Percentiles rank a stretch among this genome's conserved stretches.
These are phyloP conservation scores for Malus fusca DNA, from an alignment of 306 rosid genomes.

Conservation along the genomic window DNA sequence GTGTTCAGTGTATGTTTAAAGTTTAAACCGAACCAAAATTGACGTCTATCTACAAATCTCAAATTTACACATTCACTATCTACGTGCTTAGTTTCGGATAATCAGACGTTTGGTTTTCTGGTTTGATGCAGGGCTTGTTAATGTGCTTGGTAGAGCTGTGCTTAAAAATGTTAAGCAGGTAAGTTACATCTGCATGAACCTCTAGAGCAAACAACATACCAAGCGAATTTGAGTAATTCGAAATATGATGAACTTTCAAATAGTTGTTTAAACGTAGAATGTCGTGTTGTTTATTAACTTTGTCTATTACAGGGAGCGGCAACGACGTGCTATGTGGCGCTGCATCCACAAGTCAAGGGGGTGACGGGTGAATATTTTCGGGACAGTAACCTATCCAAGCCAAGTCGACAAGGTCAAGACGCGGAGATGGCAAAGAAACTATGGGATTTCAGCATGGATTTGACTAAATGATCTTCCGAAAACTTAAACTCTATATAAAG, in stretches of 20 bases:
- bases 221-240: neutral
- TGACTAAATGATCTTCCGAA: neutral
- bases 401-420: constrained; percentile 42
- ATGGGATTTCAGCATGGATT: constrained; percentile 62
- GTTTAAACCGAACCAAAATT: too few species aligned
- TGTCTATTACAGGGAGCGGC: constrained; percentile 66
- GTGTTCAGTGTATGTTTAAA: too few species aligned
- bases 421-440: constrained; percentile 57
- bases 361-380: constrained; percentile 56
- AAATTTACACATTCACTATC: too few species aligned
- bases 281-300: neutral
- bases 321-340: constrained; percentile 76
- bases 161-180: constrained; percentile 72
- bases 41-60: too few species aligned
- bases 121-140: constrained; percentile 42
- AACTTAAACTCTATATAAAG: neutral
- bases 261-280: neutral
- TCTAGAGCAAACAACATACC: neutral
- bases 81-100: neutral
- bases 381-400: constrained; percentile 40
- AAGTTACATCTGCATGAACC: neutral
- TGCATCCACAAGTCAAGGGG: constrained; percentile 61
- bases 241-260: neutral
- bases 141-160: constrained; percentile 31
- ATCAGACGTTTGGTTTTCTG: neutral